A percentile compares a stretch with the other conserved stretches of the same genome.
Conservation (phyloP, 2,329 filamentous ascomycete species). For the Penicillium sp. region DNA sequence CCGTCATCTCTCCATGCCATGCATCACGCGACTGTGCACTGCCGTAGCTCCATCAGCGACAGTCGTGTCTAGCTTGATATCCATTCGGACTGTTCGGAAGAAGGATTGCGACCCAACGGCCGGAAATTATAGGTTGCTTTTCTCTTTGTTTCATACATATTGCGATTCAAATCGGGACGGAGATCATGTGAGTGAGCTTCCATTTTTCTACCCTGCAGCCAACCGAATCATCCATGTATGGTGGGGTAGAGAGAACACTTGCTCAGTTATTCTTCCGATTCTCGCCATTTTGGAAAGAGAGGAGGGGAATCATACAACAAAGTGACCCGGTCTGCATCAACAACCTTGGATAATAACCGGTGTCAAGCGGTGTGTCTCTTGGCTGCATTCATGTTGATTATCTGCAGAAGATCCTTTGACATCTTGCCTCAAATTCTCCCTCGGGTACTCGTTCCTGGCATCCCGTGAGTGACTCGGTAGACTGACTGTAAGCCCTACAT, state of each 20-base stretch:
- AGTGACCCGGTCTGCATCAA: conserved; percentile 5
- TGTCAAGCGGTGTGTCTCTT: conserved; percentile 24
- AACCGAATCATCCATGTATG: conserved; percentile 19
- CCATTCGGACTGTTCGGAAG: conserved; percentile 38
- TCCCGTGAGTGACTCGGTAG: neutral
- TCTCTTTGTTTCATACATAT: conserved; percentile 2
- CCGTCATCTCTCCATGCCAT: conserved; percentile 13
- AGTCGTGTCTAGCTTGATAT: conserved; percentile 29
- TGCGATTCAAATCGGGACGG: conserved; percentile 6
- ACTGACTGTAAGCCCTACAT: conserved; percentile 7
- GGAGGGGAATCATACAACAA: neutral
- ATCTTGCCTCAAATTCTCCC: neutral
- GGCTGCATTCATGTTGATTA: conserved; percentile 17
- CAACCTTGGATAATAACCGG: conserved; percentile 1
- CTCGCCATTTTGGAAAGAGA: conserved; percentile 7
- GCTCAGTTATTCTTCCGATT: conserved; percentile 4
- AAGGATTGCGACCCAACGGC: conserved; percentile 10
- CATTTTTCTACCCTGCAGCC: conserved; percentile 13
- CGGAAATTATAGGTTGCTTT: neutral
- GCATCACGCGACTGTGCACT: conserved; percentile 20
- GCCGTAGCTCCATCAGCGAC: conserved; percentile 10
- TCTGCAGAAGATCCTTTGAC: conserved; percentile 7
- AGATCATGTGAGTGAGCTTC: conserved; percentile 18
- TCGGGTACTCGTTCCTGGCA: conserved; percentile 5
- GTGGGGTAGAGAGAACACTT: conserved; percentile 1